Base-by-base conservation (phyloP, 768 basidiomycete species). In the Tylopilus sp. region DNA sequence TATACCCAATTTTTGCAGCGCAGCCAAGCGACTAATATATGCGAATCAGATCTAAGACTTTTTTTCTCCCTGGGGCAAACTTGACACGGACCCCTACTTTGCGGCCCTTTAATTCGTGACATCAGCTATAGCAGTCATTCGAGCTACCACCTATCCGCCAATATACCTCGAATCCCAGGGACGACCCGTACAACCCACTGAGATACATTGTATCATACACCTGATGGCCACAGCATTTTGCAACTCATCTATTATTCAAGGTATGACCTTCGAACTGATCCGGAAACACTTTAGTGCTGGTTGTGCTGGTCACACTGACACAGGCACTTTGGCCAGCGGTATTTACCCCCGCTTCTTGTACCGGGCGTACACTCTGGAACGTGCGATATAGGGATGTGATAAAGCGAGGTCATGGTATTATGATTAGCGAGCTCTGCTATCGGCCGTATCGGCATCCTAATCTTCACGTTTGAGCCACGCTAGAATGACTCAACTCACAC, bases 361-460 rank as follows among this genome's bases (percentile, higher is more conserved):
- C 47, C 75, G 79, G 26, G 69, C 86, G 13, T 71, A 67, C 48
- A 75, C 62, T 23, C 60, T 68, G 13, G 55, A 61, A 26, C 44
- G 1, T 6, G 28, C 67, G 11, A 61, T 68, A 1, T 84, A 78
- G 77, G 55, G 56, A 5, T 59, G 60, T 47, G 74, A 78, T 57
- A 56, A 52, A 4, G 63, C 38, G 20, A 65, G 69, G 53, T 57
- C 62, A 30, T 83, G 79, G 83, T 72, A 76, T 57, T 63, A 66
- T 8, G 79, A 84, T 57, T 87, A 85, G 85, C 73, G 79, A 12
- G 60, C 77, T 5, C 67, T 89, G n/a, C 69, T 13, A 40, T 84
- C 45, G 85, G 83, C 60, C 85, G 81, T 51, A 55, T 81, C 21
- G 82, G 85, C 10, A 82, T 88, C 52, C 63, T 86, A 50, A 85